Evolutionary conservation across 2,329 filamentous ascomycete genomes (phyloP).

Genomic region (Didymella lethalis): DNA sequence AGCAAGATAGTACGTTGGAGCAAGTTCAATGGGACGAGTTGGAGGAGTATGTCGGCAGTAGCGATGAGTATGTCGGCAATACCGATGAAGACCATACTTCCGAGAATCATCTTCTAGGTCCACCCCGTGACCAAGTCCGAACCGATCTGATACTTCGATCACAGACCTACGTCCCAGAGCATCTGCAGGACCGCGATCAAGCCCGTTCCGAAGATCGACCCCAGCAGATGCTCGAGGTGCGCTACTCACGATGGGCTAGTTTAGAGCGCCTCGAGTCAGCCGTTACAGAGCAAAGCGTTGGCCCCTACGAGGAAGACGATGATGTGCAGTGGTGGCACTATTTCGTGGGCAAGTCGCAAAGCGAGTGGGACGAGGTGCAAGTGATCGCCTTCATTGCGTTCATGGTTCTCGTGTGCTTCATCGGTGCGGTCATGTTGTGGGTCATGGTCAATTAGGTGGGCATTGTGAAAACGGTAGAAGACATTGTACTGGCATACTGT

Average conservation of each 20-base stretch:
- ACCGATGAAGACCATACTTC: too few species aligned
- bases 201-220: too few species aligned
- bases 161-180: too few species aligned
- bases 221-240: not conserved
- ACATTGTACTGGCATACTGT: not conserved
- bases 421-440: not conserved
- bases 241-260: not conserved
- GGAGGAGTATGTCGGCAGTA: not conserved
- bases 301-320: not conserved
- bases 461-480: not conserved
- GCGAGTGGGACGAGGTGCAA: not conserved
- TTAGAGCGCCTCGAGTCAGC: not conserved
- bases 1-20: not conserved
- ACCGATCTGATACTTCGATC: too few species aligned
- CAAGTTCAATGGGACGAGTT: conserved; percentile 6
- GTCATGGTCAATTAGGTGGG: not conserved
- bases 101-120: too few species aligned
- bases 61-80: too few species aligned
- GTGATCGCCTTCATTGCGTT: not conserved
- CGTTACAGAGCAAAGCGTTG: not conserved
- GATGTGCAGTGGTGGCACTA: conserved; percentile 4
- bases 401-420: not conserved
- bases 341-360: not conserved
- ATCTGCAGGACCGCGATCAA: too few species aligned
- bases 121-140: too few species aligned